Evolutionary conservation across 352 stramenopile genomes (phyloP).

Genomic region (Phytophthora pini): DNA sequence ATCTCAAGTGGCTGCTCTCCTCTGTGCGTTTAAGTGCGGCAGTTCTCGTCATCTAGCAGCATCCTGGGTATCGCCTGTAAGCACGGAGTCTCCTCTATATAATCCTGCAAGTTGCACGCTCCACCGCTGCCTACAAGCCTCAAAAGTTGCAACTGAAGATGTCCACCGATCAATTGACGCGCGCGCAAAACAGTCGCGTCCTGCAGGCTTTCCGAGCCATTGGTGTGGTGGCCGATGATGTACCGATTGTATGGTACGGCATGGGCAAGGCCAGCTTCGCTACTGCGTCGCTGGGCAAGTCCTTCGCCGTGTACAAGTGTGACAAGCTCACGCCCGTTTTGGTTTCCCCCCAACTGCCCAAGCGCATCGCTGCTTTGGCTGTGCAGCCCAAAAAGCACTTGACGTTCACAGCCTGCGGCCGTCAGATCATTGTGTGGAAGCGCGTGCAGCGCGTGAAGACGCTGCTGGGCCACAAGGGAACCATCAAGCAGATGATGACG

Average conservation of each 20-base stretch:
- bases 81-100: conserved; percentile 6
- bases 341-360: conserved; percentile 81
- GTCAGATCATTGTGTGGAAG: conserved; percentile 78
- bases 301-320: conserved; percentile 92
- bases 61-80: conserved; percentile 5
- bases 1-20: conserved; percentile 15
- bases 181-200: conserved; percentile 73
- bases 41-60: conserved; percentile 10
- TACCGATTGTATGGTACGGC: conserved; percentile 88
- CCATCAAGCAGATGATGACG: conserved; percentile 54
- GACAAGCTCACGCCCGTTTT: conserved; percentile 89
- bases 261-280: conserved; percentile 91
- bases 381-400: conserved; percentile 74
- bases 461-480: conserved; percentile 61
- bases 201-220: conserved; percentile 92
- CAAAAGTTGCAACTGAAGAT: conserved; percentile 22
- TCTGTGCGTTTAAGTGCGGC: conserved; percentile 2
- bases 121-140: neutral
- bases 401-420: conserved; percentile 79
- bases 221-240: conserved; percentile 86
- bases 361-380: conserved; percentile 75
- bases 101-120: conserved; percentile 14
- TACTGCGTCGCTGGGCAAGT: conserved; percentile 87
- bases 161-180: conserved; percentile 45
- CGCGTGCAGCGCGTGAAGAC: conserved; percentile 64